phyloP scores from a whole-genome alignment of 768 basidiomycete genomes.

The Mycena indigotica region DNA sequence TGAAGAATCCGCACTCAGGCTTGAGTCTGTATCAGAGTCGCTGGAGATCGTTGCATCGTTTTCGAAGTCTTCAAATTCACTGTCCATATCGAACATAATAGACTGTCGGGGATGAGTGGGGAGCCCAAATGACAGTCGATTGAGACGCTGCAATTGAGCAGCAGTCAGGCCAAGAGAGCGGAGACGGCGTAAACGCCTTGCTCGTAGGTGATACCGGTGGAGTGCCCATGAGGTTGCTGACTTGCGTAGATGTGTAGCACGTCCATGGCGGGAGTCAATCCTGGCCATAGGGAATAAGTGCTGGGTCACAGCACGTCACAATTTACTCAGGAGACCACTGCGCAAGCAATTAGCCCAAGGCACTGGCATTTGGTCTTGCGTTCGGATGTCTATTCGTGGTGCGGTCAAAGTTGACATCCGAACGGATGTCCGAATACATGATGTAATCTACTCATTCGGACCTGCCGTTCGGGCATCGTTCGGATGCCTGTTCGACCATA shows the following conservation, averaged over 20 bases:
- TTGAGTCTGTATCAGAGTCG: constrained; percentile 1
- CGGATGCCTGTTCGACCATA: not conserved
- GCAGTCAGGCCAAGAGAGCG: not conserved
- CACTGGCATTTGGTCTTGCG: too few relatives aligned
- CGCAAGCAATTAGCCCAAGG: too few relatives aligned
- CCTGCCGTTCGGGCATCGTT: not conserved
- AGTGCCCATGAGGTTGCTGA: not conserved
- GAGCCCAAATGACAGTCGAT: too few relatives aligned
- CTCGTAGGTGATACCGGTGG: not conserved
- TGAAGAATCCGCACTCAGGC: not conserved
- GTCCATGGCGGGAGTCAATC: not conserved
- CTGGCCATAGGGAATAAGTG: not conserved
- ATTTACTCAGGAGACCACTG: not conserved
- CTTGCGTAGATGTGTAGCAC: not conserved
- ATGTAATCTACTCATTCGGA: not conserved
- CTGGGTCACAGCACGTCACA: not conserved
- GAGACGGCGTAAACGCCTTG: not conserved
- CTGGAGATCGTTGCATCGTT: not conserved
- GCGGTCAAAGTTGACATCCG: not conserved
- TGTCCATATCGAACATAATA: too few relatives aligned
- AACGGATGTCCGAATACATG: not conserved
- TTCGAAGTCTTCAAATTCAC: not conserved
- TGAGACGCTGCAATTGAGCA: too few relatives aligned
- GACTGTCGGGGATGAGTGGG: too few relatives aligned
- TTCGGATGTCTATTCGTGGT: not conserved